Evolutionary conservation across 805 yeast genomes (phyloP), one percentile per base, ranked within the genome.

Genomic region (Dipodascopsis uninucleata): DNA sequence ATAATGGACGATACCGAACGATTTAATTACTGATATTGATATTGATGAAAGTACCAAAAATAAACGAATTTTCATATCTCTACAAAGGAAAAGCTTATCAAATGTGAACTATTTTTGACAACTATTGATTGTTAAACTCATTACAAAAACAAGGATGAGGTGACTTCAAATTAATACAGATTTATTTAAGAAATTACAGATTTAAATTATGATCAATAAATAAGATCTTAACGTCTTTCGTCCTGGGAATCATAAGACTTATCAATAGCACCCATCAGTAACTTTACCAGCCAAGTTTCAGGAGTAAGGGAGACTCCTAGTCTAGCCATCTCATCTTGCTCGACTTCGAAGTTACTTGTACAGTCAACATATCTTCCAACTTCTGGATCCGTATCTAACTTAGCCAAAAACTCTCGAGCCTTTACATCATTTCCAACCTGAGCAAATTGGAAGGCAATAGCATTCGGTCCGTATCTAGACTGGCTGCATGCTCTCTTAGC

Each of bases 371-470:
- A 37, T 8, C 29, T 34, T 20, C 65, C 65, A 21, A 59, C 61
- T 6, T 47, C 50, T 12, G 51, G 59, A 35, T 61, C 63, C 23
- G 48, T 41, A 33, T 61, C 64, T 12, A 61, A 55, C 43, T 50
- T 39, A n/a, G 49, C 49, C 6, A 61, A 43, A 52, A 60, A 61
- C 18, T 60, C 54, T 14, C 61, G 43, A 5, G 65, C 65, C 41
- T 58, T 55, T 28, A 58, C 34, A 44, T 61, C 65, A 40, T 52
- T 57, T 9, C 65, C 65, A 20, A 61, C 65, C 42, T 61, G 65
- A 10, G 64, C 62, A 33, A 61, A 61, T 49, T 61, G 64, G 52
- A 61, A 57, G 8, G 62, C 61, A 16, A 61, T 53, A 10, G 64
- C 56, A 5, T 59, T 59, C 2, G 63, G 56, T 2, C 64, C 62